Conservation (phyloP, 257 asterid genomes). For the Solanum virginianum region DNA sequence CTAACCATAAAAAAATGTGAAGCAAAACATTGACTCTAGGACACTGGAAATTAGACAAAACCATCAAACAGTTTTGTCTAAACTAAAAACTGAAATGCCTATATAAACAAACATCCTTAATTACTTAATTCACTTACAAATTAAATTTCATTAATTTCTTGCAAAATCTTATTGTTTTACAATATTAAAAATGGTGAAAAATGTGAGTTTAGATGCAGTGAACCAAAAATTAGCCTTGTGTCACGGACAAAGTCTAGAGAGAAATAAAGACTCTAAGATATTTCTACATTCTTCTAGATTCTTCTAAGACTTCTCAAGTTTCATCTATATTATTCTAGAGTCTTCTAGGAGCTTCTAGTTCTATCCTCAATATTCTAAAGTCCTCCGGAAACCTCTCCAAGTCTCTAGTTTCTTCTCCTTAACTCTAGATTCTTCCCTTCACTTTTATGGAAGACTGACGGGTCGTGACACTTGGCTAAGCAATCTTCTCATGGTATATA, state of each 20-base stretch:
- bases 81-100: not conserved
- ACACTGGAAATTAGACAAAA: not conserved
- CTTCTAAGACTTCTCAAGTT: no score
- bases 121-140: not conserved
- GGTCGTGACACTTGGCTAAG: conserved; percentile 25
- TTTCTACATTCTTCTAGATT: no score
- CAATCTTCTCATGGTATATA: conserved; percentile 57
- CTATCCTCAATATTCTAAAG: no score
- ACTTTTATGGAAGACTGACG: no score
- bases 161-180: not conserved
- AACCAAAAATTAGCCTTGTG: conserved; percentile 48
- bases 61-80: not conserved
- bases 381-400: no score
- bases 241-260: no score
- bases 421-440: no score
- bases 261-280: no score
- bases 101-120: not conserved
- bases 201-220: conserved; percentile 27
- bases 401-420: no score
- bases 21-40: not conserved
- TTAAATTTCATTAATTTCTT: not conserved
- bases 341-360: no score
- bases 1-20: not conserved
- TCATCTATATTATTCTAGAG: no score
- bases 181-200: conserved; percentile 12